Percentiles rank a stretch among this genome's conserved stretches.
phyloP scores from a whole-genome alignment of 306 rosid species.

The Lablab purpureus region DNA sequence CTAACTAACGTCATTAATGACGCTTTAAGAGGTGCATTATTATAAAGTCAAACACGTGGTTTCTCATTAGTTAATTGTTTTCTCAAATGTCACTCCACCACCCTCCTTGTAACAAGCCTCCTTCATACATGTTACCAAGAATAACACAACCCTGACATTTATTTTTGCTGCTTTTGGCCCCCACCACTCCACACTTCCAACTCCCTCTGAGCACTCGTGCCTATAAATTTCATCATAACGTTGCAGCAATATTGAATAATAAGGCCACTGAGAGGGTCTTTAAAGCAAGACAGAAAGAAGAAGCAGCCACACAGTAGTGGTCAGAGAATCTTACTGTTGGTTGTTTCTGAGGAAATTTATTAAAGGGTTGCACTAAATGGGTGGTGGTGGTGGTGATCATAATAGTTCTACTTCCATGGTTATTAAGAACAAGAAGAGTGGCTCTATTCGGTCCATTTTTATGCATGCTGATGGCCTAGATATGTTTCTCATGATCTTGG shows the following conservation, averaged over 20 bases:
- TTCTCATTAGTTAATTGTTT: not conserved
- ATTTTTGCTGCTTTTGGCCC: slow-evolving; percentile 25
- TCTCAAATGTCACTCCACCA: not conserved
- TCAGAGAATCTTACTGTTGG: slow-evolving; percentile 33
- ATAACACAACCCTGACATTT: slow-evolving; percentile 25
- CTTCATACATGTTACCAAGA: slow-evolving; percentile 30
- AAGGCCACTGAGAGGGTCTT: slow-evolving; percentile 39
- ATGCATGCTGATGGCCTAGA: slow-evolving; percentile 79
- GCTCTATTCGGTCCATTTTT: slow-evolving; percentile 69
- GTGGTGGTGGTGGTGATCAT: slow-evolving; percentile 30
- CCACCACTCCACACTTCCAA: slow-evolving; percentile 39
- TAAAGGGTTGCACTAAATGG: slow-evolving; percentile 36
- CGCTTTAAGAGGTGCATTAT: slow-evolving; percentile 38
- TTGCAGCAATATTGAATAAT: slow-evolving; percentile 19
- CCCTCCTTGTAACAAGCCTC: slow-evolving; percentile 4
- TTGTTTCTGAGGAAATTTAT: slow-evolving; percentile 37
- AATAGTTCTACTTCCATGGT: slow-evolving; percentile 8
- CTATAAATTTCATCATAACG: slow-evolving; percentile 45
- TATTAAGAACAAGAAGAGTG: slow-evolving; percentile 47
- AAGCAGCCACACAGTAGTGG: slow-evolving; percentile 20
- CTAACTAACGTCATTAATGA: slow-evolving; percentile 52
- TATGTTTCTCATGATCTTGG: slow-evolving; percentile 63
- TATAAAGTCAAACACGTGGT: slow-evolving; percentile 32
- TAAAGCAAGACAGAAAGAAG: slow-evolving; percentile 15
- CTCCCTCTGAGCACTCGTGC: not conserved